Evolutionary conservation across 2,329 filamentous ascomycete species (phyloP), one percentile per base, ranked within the genome.

Genomic region (Xylariaceae sp.): DNA sequence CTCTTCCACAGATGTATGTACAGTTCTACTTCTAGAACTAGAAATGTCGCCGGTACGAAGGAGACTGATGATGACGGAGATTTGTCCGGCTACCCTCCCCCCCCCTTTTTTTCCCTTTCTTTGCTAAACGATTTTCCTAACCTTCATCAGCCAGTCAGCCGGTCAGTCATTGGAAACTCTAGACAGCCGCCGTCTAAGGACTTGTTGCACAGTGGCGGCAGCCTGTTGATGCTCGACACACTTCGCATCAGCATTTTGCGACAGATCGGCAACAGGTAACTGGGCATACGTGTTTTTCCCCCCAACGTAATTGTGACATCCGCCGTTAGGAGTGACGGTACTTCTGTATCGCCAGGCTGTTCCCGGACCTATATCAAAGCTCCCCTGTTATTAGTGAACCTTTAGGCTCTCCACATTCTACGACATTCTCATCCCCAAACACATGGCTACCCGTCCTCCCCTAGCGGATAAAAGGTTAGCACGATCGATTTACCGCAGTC

Each of bases 391-490:
- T 63, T 65, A 65, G 47, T 55, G 60, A 62, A 54, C 37, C 54
- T 52, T 41, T 52, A 56, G 60, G 55, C 57, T 63, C 62, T 59
- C 56, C 62, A 60, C 62, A 63, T 49, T 58, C 23, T 26, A 50
- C 57, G 54, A 57, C 54, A 51, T 40, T 49, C 59, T 51, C 56
- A 63, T 61, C 65, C 64, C 64, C 65, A 66, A 62, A 67, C 61
- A 64, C 64, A 57, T 64, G 65, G 64, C 61, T 66, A 68, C 65
- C 66, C 66, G 65, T 63, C 60, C 61, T 57, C 51, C 57, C 66
- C 66, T 68, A 68, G 64, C 66, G 62, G 60, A 61, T 63, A 66
- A 64, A 50, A 63, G 66, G 60, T 65, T 68, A 68, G 65, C 62
- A 64, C 66, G 66, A 68, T 68, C 66, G 59, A 53, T 63, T 59